Evolutionary conservation across 2,329 filamentous ascomycete species (phyloP), one percentile per base, ranked within the genome.

Genomic region (Exophiala alcalophila): DNA sequence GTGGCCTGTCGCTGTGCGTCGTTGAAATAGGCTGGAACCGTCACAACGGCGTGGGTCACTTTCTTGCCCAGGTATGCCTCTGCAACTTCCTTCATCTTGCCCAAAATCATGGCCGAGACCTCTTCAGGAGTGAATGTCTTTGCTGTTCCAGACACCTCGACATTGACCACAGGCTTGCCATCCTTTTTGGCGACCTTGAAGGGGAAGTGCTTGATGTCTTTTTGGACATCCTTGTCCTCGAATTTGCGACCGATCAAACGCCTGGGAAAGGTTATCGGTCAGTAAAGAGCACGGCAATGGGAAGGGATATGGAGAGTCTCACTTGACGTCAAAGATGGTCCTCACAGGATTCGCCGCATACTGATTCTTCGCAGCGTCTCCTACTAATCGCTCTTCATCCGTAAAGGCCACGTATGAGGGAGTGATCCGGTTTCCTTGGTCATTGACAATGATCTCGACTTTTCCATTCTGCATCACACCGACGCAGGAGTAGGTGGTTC

Each of bases 291-390:
- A 11, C 2, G 24, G 28, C 12, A 12, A 10, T 12, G 36, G 4
- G 19, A 29, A 26, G 8, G 15, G 24, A 9, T 32, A 3, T 26
- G 26, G 21, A 24, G n/a, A n/a, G 36, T 73, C 83, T 78, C 70
- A 89, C 86, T 91, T 92, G 71, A 89, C 74, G 62, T 91, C 86
- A 63, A 75, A 91, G 64, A 91, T 78, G 39, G 86, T 91, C 63
- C 83, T 80, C 58, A 62, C 70, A 31, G 86, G 86, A 77, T 91
- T 91, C 43, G 81, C 70, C 52, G 86, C 83, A 63, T 86, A 89
- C 77, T 94, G 89, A 74, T 94, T 94, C 83, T 95, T 95, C 62
- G 89, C 89, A 62, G 92, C 88, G 70, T 98, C 92, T 78, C 92
- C 92, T 58, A 98, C 89, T 57, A 98, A 78, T 65, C 92, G 84